phyloP scores from a whole-genome alignment of 352 stramenopile species.

The Phytophthora pisi region DNA sequence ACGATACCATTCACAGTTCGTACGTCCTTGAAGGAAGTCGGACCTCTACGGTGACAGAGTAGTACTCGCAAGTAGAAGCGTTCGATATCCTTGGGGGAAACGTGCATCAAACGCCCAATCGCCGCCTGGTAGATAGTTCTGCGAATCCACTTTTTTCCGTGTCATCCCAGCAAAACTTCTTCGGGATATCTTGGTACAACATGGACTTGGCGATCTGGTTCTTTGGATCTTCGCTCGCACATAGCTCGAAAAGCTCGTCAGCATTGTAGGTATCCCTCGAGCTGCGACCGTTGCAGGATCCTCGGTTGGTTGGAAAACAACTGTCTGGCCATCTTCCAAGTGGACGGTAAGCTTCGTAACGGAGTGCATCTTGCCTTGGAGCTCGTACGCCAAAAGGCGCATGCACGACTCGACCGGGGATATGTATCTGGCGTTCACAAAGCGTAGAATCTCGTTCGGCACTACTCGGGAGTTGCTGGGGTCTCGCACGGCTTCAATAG shows the following conservation, averaged over 20 bases:
- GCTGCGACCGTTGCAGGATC: background rate
- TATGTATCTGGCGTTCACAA: background rate
- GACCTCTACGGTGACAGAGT: too few relatives aligned
- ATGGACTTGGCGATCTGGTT: slow-evolving; percentile 9
- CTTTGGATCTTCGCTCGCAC: slow-evolving; percentile 9
- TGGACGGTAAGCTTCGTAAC: slow-evolving; percentile 10
- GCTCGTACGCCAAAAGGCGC: background rate
- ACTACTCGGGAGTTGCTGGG: too few relatives aligned
- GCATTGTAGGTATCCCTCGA: background rate
- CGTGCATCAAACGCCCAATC: too few relatives aligned
- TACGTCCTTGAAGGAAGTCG: too few relatives aligned
- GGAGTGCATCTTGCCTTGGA: slow-evolving; percentile 4
- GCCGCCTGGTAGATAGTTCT: slow-evolving; percentile 1
- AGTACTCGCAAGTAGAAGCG: too few relatives aligned
- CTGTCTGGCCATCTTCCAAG: background rate
- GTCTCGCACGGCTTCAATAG: too few relatives aligned
- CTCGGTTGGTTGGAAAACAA: background rate
- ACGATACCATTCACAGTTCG: too few relatives aligned
- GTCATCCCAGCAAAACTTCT: background rate
- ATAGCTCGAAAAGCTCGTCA: slow-evolving; percentile 16
- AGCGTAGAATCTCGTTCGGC: too few relatives aligned
- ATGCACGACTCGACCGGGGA: background rate
- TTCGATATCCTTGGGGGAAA: too few relatives aligned
- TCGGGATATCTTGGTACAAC: too few relatives aligned
- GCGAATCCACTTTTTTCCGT: slow-evolving; percentile 12